Base-by-base conservation (phyloP, 2,329 filamentous ascomycete species). In the Apiospora koreana region DNA sequence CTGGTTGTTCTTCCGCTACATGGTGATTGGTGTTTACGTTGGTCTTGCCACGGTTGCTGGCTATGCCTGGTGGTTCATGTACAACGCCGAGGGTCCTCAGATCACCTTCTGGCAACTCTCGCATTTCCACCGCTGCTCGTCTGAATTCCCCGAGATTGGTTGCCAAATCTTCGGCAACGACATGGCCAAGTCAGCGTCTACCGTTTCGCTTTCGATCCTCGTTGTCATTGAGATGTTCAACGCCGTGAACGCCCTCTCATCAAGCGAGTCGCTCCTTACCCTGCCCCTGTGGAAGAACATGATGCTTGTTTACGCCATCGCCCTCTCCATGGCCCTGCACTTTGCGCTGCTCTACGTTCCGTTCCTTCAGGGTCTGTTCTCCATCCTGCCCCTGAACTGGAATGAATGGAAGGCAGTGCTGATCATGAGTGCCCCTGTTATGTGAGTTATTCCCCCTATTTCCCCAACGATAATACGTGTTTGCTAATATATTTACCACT, bases 51-150 rank as follows among this genome's bases (percentile, higher is more conserved):
- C 96, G 3, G 97, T 99, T 25, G 94, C 92, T 78, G 96, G 97
- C 64, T 99, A 99, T 79, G 95, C 94, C n/a, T 99, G 96, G 96
- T 99, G 94, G 94, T 99, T 98, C 86, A 95, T 99, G 92, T 97
- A 93, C 86, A 95, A 98, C 84, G 84, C 91, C 10, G 90, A 91
- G 75, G 96, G 96, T 0, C 96, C 96, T 31, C 93, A 97, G 81
- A 97, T 99, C 82, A 91, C 86, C 73, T 97, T 98, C 85, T 92
- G 88, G 81, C 94, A 99, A 80, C 86, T 99, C 75, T 86, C 92
- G 31, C 93, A 97, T 84, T 99, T 98, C 91, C 96, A 99, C 85
- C 91, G 92, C 80, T 99, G 96, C 88, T 92, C 92, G 0, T 78
- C 93, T 21, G 86, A 94, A 70, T 98, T 97, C 84, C 89, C 94